Evolutionary conservation across 1,284 basidiomycete species (phyloP), one percentile per base, ranked within the genome.

Genomic region (Ceratobasidium sp.): DNA sequence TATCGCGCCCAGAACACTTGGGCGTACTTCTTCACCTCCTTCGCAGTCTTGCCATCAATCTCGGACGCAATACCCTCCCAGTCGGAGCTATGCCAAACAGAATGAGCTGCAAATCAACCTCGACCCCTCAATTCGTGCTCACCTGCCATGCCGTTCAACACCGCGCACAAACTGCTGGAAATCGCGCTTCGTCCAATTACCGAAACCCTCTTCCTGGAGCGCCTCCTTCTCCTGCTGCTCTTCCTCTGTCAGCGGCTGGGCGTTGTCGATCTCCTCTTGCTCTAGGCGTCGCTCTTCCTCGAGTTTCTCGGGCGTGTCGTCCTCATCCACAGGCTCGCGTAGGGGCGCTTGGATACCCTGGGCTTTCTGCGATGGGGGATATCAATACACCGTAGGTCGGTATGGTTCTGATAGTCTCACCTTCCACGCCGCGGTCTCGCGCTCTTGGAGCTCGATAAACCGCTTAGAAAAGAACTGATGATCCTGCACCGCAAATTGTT

Each of bases 381-480:
- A 56, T 18, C 28, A 18, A 30, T 12, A 59, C 2, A 14, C 23
- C 23, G n/a, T 28, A 36, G 21, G 5, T 46, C 28, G 18, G 3
- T 12, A 8, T 11, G 18, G 38, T 18, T 33, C 28, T 18, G 30
- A 42, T 36, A 33, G 28, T 76, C 82, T 64, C 64, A 90, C 92
- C 83, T 91, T 91, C 81, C 91, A 90, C 21, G 90, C 91, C 5
- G 91, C 90, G 38, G 91, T 83, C 80, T 98, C 97, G 72, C 90
- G 87, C 77, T 97, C 93, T 79, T 98, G 95, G 56, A 98, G 83
- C 77, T 91, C 90, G 11, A 88, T 85, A 9, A 99, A 83, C 59
- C 91, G 85, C 0, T 89, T 86, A 2, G 96, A 92, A 83, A 94
- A 98, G 85, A 99, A 99, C 79, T 99, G 96, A 85, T 96, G 98